Base-by-base conservation (phyloP, 768 basidiomycete species). In the Phylloporus arenicola region DNA sequence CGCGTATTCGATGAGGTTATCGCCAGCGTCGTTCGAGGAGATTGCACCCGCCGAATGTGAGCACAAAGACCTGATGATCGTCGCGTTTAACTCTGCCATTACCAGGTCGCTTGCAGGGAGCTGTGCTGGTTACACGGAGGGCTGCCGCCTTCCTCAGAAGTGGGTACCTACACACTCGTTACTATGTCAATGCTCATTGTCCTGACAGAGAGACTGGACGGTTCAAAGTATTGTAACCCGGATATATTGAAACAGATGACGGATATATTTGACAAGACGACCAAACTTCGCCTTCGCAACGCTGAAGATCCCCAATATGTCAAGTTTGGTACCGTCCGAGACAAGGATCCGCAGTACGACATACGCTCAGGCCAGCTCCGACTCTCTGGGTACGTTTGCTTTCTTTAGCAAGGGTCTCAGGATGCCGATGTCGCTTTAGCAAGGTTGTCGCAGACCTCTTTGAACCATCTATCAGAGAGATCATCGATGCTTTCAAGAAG, bases 221-320 rank as follows among this genome's bases (percentile, higher is more conserved):
- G 59, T 5, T 71, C 72, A 9, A 60, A 58, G 35, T 72, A 59
- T 41, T 58, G 59, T 10, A 63, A 45, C 34, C 53, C 63, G 0
- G 67, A 72, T 7, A 68, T 73, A 51, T 40, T 77, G 20, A 56
- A 50, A 16, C 53, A 61, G n/a, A 74, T 76, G 62, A 54, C 68
- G 0, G 64, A 71, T 5, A 50, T 59, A 3, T 76, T 76, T 37
- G 73, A 75, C 49, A 63, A 63, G 49, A 62, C 63, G 6, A 64
- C 72, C 30, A 76, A 76, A 52, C 64, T 70, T 14, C 75, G 71
- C n/a, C 77, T 76, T 52, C 78, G 68, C 19, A 64, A 64, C 47
- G 63, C 59, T 0, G 59, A 64, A 14, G 69, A 72, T 40, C 64
- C 72, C 0, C 71, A 68, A 13, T 77, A 70, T 49, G 68, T 66